Conservation (phyloP, 495 filamentous ascomycete species). For the Penicillium soppii region DNA sequence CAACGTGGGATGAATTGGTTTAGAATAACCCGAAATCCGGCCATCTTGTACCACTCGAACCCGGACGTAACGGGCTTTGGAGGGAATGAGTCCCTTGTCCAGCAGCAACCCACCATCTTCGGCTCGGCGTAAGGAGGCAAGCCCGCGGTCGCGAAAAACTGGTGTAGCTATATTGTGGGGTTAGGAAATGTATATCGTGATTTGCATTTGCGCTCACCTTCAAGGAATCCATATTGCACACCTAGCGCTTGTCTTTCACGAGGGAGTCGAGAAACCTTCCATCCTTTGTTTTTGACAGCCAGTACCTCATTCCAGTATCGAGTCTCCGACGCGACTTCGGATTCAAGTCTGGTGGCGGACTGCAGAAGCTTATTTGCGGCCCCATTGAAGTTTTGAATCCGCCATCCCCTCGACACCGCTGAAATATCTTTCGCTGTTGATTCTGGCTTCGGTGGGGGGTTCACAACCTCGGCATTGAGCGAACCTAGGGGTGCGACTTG, state of each 20-base stretch:
- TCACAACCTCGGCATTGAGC: slow-evolving; percentile 71
- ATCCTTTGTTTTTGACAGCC: slow-evolving; percentile 76
- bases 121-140: slow-evolving; percentile 71
- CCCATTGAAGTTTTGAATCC: slow-evolving; percentile 69
- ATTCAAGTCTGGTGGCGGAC: slow-evolving; percentile 68
- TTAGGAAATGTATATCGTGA: not conserved
- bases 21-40: slow-evolving; percentile 40
- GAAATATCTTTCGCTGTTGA: slow-evolving; percentile 51
- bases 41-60: slow-evolving; percentile 53
- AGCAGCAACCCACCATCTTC: slow-evolving; percentile 73
- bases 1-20: slow-evolving; percentile 34
- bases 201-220: slow-evolving; percentile 44
- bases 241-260: slow-evolving; percentile 71
- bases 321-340: slow-evolving; percentile 73
- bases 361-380: slow-evolving; percentile 73
- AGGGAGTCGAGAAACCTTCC: slow-evolving; percentile 75
- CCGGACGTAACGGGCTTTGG: slow-evolving; percentile 61
- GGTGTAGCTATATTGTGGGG: slow-evolving; percentile 53
- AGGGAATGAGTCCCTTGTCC: slow-evolving; percentile 62
- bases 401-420: slow-evolving; percentile 71
- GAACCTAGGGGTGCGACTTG: slow-evolving; percentile 68
- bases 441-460: slow-evolving; percentile 53
- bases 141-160: slow-evolving; percentile 72
- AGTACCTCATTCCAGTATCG: slow-evolving; percentile 88
- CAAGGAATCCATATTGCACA: slow-evolving; percentile 85